Evolutionary conservation across 306 rosid genomes (phyloP).

Genomic region (Inga leiocalycina): DNA sequence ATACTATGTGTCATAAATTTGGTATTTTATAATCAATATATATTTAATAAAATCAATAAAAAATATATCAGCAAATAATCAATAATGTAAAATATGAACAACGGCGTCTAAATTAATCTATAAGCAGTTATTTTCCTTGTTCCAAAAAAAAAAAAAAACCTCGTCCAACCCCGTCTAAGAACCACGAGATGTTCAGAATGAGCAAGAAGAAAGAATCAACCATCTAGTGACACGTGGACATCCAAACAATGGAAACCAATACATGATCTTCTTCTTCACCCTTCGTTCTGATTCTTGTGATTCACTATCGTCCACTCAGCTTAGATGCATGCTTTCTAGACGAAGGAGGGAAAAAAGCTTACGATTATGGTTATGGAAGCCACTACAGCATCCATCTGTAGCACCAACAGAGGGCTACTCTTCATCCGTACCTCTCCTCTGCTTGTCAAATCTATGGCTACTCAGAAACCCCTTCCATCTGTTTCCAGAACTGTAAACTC

Average conservation of each 20-base stretch:
- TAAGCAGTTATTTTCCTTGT: too few relatives aligned
- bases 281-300: neutral
- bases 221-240: constrained; percentile 43
- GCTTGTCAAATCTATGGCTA: constrained; percentile 67
- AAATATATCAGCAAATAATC: too few relatives aligned
- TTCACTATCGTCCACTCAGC: constrained; percentile 39
- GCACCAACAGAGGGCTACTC: constrained; percentile 39
- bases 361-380: constrained; percentile 57
- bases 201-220: neutral
- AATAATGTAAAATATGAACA: too few relatives aligned
- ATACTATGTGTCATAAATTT: too few relatives aligned
- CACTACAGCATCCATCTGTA: constrained; percentile 41
- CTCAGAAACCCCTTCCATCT: constrained; percentile 65
- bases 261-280: constrained; percentile 21
- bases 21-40: too few relatives aligned
- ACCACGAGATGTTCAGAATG: neutral
- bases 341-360: constrained; percentile 13
- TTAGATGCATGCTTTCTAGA: neutral
- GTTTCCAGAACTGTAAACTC: constrained; percentile 59
- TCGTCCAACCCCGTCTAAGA: neutral
- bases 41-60: too few relatives aligned
- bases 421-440: constrained; percentile 41
- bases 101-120: too few relatives aligned
- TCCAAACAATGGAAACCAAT: constrained; percentile 37
- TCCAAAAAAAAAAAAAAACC: too few relatives aligned